A percentile compares a stretch with the other conserved stretches of the same genome.
These are phyloP conservation scores for Piper longum DNA, from an alignment of 164 flowering plant genomes.

Conservation along the genomic window DNA sequence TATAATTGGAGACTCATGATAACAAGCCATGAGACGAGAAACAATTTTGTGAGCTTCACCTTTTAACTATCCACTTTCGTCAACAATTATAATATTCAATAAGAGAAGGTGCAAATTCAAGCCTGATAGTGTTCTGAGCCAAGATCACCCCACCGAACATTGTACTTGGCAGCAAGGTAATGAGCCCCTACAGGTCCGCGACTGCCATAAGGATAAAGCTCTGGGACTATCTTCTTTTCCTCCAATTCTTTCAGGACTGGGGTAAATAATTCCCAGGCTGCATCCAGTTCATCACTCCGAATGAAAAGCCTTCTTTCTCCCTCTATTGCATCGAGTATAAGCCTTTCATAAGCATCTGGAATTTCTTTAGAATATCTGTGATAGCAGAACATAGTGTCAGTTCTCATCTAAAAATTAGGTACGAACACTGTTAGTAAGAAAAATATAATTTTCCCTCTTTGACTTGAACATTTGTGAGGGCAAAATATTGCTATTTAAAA, in stretches of 20 bases:
- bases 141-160: conserved; percentile 85
- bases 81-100: not conserved
- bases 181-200: conserved; percentile 95
- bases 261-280: conserved; percentile 85
- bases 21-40: not conserved
- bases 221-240: conserved; percentile 68
- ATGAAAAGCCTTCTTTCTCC: conserved; percentile 87
- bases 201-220: conserved; percentile 85
- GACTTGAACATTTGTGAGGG: not conserved
- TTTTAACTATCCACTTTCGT: not conserved
- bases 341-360: conserved; percentile 95
- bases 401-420: not conserved
- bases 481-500: not conserved
- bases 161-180: conserved; percentile 79
- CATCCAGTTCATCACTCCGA: conserved; percentile 82
- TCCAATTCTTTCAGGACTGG: conserved; percentile 73
- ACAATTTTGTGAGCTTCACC: not conserved
- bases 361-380: conserved; percentile 72
- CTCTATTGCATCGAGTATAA: conserved; percentile 80
- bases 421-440: not conserved
- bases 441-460: not conserved
- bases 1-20: not conserved
- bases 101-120: not conserved
- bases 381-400: not conserved
- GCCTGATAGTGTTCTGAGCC: conserved; percentile 20